A percentile compares a stretch with the other conserved stretches of the same genome.
These are phyloP conservation scores for Trichoderma asperellum DNA, from an alignment of 2,329 filamentous ascomycete genomes.

Conservation along the genomic window DNA sequence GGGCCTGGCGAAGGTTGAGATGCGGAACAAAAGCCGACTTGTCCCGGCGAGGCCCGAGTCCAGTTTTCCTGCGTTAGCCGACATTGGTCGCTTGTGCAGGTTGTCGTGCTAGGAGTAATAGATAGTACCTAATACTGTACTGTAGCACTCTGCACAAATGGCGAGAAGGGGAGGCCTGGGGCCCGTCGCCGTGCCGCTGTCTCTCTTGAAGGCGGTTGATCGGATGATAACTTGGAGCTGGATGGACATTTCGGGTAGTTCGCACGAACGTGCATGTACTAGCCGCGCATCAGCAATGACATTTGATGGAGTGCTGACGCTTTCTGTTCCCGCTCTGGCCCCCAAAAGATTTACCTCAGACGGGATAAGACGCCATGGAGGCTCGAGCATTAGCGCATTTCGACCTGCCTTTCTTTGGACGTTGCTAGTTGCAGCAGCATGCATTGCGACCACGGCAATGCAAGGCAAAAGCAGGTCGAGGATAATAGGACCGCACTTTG, in stretches of 20 bases:
- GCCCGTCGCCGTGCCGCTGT: neutral
- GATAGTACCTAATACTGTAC: no score
- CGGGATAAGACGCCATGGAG: slow-evolving; percentile 15
- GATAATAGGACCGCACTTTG: neutral
- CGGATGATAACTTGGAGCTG: slow-evolving; percentile 4
- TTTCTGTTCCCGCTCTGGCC: slow-evolving; percentile 13
- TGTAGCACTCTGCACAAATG: neutral
- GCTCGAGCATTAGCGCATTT: slow-evolving; percentile 10
- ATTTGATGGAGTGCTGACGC: slow-evolving; percentile 15
- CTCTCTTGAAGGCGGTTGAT: neutral
- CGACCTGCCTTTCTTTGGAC: slow-evolving; percentile 15
- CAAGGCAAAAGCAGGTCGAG: neutral
- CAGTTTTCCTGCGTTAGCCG: slow-evolving; percentile 21
- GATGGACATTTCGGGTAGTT: neutral
- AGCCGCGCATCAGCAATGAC: slow-evolving; percentile 11
- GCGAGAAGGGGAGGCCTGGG: neutral
- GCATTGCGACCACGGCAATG: slow-evolving; percentile 22
- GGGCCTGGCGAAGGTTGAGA: slow-evolving; percentile 13
- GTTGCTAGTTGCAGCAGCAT: neutral
- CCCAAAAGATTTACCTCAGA: slow-evolving; percentile 7
- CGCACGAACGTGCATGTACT: neutral
- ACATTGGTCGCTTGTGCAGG: slow-evolving; percentile 11
- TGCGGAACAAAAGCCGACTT: slow-evolving; percentile 25
- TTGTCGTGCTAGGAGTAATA: neutral
- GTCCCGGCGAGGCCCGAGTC: slow-evolving; percentile 15